Evolutionary conservation across 139 green algal species (phyloP).

Genomic region (Coelastrella sp.): DNA sequence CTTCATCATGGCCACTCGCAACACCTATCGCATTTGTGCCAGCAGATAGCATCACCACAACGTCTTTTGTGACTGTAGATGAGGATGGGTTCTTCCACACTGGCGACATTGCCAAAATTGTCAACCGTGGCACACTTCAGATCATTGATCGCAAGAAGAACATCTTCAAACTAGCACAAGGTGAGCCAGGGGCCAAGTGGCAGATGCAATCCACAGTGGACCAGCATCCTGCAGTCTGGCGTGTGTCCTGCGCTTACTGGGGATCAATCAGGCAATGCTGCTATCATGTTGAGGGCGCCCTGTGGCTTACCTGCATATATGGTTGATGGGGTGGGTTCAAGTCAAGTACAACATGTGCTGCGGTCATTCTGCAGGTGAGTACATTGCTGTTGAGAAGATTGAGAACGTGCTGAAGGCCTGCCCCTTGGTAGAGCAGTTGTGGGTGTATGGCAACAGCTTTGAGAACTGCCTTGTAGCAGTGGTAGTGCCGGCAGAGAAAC

Average conservation of each 20-base stretch:
- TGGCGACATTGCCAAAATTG: constrained; percentile 87
- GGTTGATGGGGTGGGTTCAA: too few relatives aligned
- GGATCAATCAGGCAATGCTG: neutral
- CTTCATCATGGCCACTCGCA: too few relatives aligned
- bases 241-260: neutral
- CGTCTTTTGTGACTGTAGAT: constrained; percentile 56
- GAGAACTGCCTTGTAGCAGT: constrained; percentile 85
- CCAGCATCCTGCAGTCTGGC: neutral
- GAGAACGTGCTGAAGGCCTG: constrained; percentile 85
- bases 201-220: neutral
- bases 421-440: constrained; percentile 84
- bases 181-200: constrained; percentile 49
- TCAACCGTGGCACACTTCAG: constrained; percentile 71
- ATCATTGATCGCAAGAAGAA: constrained; percentile 99
- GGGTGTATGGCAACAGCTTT: constrained; percentile 89
- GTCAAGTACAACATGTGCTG: too few relatives aligned
- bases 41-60: too few relatives aligned
- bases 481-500: constrained; percentile 83
- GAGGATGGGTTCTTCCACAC: constrained; percentile 93
- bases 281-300: neutral
- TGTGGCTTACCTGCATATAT: neutral
- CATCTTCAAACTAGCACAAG: constrained; percentile 98
- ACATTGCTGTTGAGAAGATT: constrained; percentile 90
- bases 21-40: too few relatives aligned
- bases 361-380: constrained; percentile 63